These are phyloP conservation scores for Calonectria pteridis DNA, from an alignment of 2,329 filamentous ascomycete species.

Conservation along the genomic window DNA sequence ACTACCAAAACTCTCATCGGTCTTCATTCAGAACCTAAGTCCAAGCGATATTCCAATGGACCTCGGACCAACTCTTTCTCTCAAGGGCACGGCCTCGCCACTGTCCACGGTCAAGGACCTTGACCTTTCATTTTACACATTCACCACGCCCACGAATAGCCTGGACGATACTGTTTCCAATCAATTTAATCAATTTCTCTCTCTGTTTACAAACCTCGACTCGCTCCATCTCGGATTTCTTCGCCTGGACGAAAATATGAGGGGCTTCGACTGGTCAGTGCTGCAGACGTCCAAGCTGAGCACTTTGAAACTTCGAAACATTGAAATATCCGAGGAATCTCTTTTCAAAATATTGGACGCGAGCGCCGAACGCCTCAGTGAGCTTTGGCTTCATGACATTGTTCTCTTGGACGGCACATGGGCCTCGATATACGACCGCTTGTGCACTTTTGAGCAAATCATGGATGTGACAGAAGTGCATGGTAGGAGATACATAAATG, in stretches of 20 bases:
- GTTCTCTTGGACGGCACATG: background rate
- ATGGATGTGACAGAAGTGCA: background rate
- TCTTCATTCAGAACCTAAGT: background rate
- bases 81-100: background rate
- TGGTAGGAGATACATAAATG: background rate
- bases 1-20: background rate
- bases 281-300: background rate
- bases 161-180: background rate
- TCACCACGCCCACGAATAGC: background rate
- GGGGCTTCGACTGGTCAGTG: background rate
- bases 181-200: background rate
- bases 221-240: background rate
- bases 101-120: background rate
- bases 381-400: background rate
- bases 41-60: background rate
- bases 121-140: background rate
- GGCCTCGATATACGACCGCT: background rate
- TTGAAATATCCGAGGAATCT: background rate
- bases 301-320: background rate
- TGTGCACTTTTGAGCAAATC: background rate
- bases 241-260: background rate
- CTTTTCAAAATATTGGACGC: background rate
- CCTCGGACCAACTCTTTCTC: background rate
- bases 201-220: background rate
- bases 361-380: background rate